Conservation (phyloP, 257 asterid species). For the Ilex asprella region DNA sequence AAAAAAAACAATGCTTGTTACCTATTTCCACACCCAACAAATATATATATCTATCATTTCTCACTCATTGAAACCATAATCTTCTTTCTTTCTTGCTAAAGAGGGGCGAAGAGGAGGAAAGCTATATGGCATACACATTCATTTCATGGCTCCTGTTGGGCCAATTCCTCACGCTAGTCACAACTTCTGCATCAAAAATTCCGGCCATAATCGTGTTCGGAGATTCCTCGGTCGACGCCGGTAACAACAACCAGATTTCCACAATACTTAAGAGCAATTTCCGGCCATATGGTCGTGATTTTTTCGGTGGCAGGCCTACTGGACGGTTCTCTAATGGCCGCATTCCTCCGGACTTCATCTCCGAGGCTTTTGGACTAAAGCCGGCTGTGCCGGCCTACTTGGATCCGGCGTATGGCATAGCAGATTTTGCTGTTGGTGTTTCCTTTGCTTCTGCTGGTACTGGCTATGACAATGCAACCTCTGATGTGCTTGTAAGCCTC, state of each 20-base stretch:
- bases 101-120: no score
- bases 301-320: slow-evolving; percentile 60
- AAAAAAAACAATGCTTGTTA: no score
- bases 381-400: slow-evolving; percentile 87
- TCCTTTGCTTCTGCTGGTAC: slow-evolving; percentile 94
- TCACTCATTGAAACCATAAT: no score
- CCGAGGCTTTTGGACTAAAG: slow-evolving; percentile 70
- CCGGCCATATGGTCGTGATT: slow-evolving; percentile 87
- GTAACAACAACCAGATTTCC: slow-evolving; percentile 72
- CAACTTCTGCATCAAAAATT: slow-evolving; percentile 22
- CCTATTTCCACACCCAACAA: no score
- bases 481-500: slow-evolving; percentile 67
- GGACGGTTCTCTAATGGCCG: slow-evolving; percentile 88
- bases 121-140: no score
- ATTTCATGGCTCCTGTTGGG: no score
- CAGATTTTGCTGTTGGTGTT: slow-evolving; percentile 76
- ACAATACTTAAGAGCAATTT: slow-evolving; percentile 77
- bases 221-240: slow-evolving; percentile 86
- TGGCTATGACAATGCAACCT: slow-evolving; percentile 73
- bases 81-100: no score
- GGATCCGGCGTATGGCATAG: slow-evolving; percentile 52
- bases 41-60: no score
- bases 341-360: slow-evolving; percentile 75
- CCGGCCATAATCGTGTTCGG: slow-evolving; percentile 92
- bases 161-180: background rate